phyloP scores from a whole-genome alignment of 1,284 basidiomycete genomes.

The Flammula alnicola region DNA sequence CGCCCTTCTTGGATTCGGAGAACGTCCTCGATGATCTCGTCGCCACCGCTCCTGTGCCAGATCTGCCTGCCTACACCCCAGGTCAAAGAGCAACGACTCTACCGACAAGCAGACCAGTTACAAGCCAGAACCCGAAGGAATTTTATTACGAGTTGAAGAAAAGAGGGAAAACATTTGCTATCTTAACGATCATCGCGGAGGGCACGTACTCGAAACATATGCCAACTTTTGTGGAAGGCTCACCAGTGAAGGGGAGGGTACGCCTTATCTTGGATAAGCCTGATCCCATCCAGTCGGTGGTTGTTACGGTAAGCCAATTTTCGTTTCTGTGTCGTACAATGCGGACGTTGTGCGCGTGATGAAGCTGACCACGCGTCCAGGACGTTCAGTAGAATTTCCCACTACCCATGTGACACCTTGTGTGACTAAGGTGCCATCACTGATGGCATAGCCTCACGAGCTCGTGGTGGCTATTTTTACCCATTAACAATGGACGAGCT shows the following conservation, averaged over 20 bases:
- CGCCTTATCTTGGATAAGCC: slow-evolving; percentile 29
- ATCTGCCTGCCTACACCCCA: slow-evolving; percentile 16
- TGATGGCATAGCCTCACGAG: no score
- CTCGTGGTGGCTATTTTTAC: no score
- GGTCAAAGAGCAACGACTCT: slow-evolving; percentile 5
- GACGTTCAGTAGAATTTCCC: no score
- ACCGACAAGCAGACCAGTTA: not conserved
- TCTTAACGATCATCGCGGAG: slow-evolving; percentile 30
- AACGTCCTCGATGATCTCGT: slow-evolving; percentile 3
- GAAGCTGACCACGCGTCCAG: not conserved
- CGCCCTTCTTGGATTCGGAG: not conserved
- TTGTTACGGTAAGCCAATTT: slow-evolving; percentile 24
- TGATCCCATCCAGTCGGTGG: slow-evolving; percentile 28
- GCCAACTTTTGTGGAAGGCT: slow-evolving; percentile 31
- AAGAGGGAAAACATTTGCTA: slow-evolving; percentile 31
- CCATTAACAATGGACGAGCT: no score
- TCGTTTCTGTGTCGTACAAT: not conserved
- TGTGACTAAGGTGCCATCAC: no score
- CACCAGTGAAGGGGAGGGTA: slow-evolving; percentile 31
- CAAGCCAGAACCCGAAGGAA: slow-evolving; percentile 18
- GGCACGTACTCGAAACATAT: slow-evolving; percentile 26
- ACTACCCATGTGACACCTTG: no score
- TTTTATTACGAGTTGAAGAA: slow-evolving; percentile 29
- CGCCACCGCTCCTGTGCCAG: slow-evolving; percentile 6
- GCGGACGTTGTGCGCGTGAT: not conserved